Evolutionary conservation across 1,284 basidiomycete genomes (phyloP), one percentile per base, ranked within the genome.

Genomic region (Ceratobasidium sp.): DNA sequence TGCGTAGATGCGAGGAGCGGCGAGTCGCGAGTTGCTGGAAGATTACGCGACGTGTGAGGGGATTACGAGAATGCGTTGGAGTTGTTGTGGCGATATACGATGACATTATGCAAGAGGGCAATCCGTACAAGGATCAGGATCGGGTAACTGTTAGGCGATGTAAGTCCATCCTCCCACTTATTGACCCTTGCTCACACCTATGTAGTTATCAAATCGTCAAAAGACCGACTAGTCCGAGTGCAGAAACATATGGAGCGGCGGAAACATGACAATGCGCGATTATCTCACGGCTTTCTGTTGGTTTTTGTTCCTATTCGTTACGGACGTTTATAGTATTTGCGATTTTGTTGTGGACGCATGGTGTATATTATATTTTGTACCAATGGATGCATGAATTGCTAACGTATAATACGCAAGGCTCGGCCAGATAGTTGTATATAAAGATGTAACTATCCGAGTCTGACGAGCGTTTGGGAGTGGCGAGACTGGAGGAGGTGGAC

Each of bases 31-130:
- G 77, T 84, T 98, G 0, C 82, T 92, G 25, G 92, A 94, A 73
- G 89, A 93, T 22, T 75, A 79, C 2, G 68, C 76, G 31, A 89
- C 92, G 74, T 97, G 95, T 76, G 91, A 97, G 80, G 91, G 75
- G 84, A 96, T 40, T 99, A 99, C 79, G 96, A 98, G 77, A 94
- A 94, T 72, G 94, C 94, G 0, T 79, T 97, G 20, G 96, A 93
- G 91, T 91, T 96, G 77, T 82, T 99, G 29, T 92, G 92, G 91
- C 94, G 0, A 83, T 98, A 4, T 88, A 96, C 75, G 96, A 99
- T 77, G 92, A 96, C 71, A 84, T 92, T 2, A 83, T 98, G 74
- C 91, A 95, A 75, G 88, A 86, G 3, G 90, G 87, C 15, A 93
- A 91, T 73, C 87, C 89, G 0, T 92, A 92, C 77, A 85, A 88